These are phyloP conservation scores for Epithemia pelagica DNA, from an alignment of 108 stramenopile genomes.

Conservation along the genomic window DNA sequence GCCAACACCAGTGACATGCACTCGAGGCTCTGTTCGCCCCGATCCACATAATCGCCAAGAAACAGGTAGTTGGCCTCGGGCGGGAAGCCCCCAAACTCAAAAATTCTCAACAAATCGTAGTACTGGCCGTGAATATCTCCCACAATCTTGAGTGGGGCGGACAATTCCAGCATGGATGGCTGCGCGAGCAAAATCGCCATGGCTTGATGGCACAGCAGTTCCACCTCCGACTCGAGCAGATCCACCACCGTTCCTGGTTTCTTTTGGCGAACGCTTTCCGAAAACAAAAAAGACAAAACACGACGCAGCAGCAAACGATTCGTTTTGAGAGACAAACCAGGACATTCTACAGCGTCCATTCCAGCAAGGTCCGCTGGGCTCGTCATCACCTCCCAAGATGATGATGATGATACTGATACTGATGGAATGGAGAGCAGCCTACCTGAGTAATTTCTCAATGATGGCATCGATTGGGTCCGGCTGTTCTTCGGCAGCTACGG, in stretches of 20 bases:
- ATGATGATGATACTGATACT: neutral
- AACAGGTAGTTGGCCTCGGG: constrained; percentile 97
- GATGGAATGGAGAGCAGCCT: constrained; percentile 8
- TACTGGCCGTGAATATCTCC: constrained; percentile 97
- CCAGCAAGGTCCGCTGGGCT: too few relatives aligned
- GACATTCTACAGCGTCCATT: too few relatives aligned
- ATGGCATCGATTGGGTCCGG: constrained; percentile 84
- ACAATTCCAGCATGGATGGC: constrained; percentile 97
- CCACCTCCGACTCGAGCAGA: constrained; percentile 86
- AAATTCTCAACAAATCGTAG: constrained; percentile 95
- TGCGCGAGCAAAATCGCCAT: constrained; percentile 92
- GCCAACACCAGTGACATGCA: constrained; percentile 95
- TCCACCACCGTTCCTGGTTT: constrained; percentile 86
- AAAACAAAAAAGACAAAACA: neutral
- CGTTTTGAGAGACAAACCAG: too few relatives aligned
- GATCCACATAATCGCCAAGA: constrained; percentile 97
- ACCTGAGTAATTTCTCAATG: constrained; percentile 84
- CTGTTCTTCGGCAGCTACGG: constrained; percentile 44
- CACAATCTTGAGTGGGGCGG: constrained; percentile 97
- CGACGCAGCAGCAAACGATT: neutral
- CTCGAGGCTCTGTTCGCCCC: constrained; percentile 97
- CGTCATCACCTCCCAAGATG: too few relatives aligned
- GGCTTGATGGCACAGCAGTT: constrained; percentile 86
- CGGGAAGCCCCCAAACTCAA: constrained; percentile 97
- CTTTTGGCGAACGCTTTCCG: constrained; percentile 67